These are phyloP conservation scores for Malus hybrid DNA, from an alignment of 331 rosid genomes.

Conservation along the genomic window DNA sequence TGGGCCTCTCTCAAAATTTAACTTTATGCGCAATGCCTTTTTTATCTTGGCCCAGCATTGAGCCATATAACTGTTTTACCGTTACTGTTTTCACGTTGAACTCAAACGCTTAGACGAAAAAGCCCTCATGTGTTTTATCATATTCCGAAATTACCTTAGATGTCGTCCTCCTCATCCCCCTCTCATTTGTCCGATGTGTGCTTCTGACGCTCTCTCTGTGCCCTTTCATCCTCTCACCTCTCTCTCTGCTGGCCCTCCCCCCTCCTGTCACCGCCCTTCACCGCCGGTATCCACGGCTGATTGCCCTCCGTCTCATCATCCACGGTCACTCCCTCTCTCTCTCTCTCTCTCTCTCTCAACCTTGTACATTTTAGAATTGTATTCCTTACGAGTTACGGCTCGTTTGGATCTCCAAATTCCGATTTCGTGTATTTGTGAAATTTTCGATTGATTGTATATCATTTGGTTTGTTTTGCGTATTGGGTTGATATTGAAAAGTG, in stretches of 20 bases:
- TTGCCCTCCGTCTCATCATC: slow-evolving; percentile 4
- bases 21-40: background rate
- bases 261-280: slow-evolving; percentile 8
- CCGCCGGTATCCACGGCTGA: slow-evolving; percentile 10
- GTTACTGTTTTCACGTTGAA: background rate
- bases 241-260: slow-evolving; percentile 13
- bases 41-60: background rate
- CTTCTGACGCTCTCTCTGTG: slow-evolving; percentile 9
- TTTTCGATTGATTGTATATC: background rate
- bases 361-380: background rate
- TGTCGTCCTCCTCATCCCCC: background rate
- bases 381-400: background rate
- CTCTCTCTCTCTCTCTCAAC: background rate
- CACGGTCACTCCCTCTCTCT: slow-evolving; percentile 14
- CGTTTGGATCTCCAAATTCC: slow-evolving; percentile 2
- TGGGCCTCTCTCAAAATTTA: background rate
- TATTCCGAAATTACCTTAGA: slow-evolving; percentile 13
- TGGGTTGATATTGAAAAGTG: background rate
- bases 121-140: background rate
- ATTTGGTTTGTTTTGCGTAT: background rate
- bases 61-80: background rate
- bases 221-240: slow-evolving; percentile 14
- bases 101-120: background rate
- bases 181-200: slow-evolving; percentile 19
- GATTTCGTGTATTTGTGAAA: background rate